Evolutionary conservation across 2,329 filamentous ascomycete species (phyloP).

Genomic region (Nemania serpens): DNA sequence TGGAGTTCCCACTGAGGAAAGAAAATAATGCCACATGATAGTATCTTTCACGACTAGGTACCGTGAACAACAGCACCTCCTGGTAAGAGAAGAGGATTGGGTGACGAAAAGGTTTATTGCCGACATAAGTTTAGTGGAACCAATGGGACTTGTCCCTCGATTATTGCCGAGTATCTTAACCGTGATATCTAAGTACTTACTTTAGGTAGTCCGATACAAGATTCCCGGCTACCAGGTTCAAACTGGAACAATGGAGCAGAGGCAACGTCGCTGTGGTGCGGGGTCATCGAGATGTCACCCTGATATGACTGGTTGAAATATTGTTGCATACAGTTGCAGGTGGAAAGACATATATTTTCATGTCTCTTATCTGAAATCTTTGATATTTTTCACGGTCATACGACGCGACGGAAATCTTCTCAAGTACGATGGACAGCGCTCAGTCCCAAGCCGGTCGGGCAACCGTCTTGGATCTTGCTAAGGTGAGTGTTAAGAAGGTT

Average conservation of each 20-base stretch:
- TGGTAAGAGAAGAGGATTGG: too few species aligned
- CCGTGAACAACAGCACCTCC: too few species aligned
- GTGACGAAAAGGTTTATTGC: too few species aligned
- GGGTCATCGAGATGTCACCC: slow-evolving; percentile 1
- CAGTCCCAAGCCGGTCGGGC: slow-evolving; percentile 24
- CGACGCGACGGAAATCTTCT: neutral
- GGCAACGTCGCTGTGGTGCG: neutral
- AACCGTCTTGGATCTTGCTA: slow-evolving; percentile 32
- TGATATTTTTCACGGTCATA: neutral
- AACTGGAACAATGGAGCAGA: too few species aligned
- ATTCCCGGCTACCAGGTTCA: neutral
- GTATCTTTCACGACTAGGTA: too few species aligned
- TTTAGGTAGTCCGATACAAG: neutral
- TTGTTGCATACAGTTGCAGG: too few species aligned
- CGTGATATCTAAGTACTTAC: neutral
- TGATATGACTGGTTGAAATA: neutral
- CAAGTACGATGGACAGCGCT: slow-evolving; percentile 20
- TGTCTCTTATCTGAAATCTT: too few species aligned
- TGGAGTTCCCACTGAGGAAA: too few species aligned
- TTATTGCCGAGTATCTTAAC: neutral
- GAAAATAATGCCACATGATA: too few species aligned
- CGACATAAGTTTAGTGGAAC: too few species aligned
- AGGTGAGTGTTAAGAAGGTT: slow-evolving; percentile 12
- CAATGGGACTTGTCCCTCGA: neutral
- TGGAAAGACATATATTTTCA: too few species aligned